These are phyloP conservation scores for Trametes cingulata DNA, from an alignment of 768 basidiomycete species.

Conservation along the genomic window DNA sequence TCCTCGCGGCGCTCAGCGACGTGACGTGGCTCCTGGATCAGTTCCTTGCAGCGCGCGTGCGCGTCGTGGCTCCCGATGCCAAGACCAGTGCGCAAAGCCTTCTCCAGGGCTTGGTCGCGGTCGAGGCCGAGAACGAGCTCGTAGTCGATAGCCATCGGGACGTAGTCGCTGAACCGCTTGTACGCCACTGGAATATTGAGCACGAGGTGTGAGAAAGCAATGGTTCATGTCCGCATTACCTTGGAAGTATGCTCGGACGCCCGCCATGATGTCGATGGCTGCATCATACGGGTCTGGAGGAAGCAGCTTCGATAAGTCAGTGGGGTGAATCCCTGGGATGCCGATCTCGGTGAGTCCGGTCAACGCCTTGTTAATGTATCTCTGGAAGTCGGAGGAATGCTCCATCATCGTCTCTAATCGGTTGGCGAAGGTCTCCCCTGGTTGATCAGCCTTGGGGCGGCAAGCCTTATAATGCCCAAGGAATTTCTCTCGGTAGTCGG, in stretches of 20 bases:
- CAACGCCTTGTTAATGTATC: slow-evolving; percentile 38
- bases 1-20: slow-evolving; percentile 49
- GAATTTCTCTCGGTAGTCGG: slow-evolving; percentile 42
- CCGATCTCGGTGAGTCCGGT: slow-evolving; percentile 33
- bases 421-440: not conserved
- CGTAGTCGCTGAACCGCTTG: slow-evolving; percentile 46
- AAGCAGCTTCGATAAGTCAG: slow-evolving; percentile 51
- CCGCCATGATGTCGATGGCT: slow-evolving; percentile 66
- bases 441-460: slow-evolving; percentile 19
- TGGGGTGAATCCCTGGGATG: slow-evolving; percentile 37
- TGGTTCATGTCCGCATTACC: too few relatives aligned
- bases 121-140: slow-evolving; percentile 57
- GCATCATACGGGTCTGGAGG: slow-evolving; percentile 54
- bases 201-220: not conserved
- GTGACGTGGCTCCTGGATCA: slow-evolving; percentile 51
- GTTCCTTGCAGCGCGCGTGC: slow-evolving; percentile 46
- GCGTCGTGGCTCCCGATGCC: slow-evolving; percentile 52
- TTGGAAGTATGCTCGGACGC: slow-evolving; percentile 74
- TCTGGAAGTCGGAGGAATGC: slow-evolving; percentile 1
- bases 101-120: slow-evolving; percentile 45
- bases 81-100: slow-evolving; percentile 48
- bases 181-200: slow-evolving; percentile 37
- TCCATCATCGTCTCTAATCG: not conserved
- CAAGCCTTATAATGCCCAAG: slow-evolving; percentile 27
- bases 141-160: slow-evolving; percentile 46